phyloP scores from a whole-genome alignment of 148 eudicot species.

The Agrostemma githago region DNA sequence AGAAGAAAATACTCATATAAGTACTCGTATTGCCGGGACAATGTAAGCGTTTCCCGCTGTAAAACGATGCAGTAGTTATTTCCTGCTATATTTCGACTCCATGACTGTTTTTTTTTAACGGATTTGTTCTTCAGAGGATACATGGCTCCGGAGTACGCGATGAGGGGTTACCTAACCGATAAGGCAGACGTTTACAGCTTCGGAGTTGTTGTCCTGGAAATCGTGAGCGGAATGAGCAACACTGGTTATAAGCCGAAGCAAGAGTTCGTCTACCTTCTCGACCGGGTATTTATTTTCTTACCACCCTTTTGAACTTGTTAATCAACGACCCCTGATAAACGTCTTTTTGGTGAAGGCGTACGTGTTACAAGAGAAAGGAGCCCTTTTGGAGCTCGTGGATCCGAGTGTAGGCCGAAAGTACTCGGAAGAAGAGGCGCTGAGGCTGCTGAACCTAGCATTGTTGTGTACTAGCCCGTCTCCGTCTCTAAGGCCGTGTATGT shows the following conservation, averaged over 20 bases:
- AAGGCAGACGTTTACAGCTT: slow-evolving; percentile 87
- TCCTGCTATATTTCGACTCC: not conserved
- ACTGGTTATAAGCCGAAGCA: slow-evolving; percentile 67
- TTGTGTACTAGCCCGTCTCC: slow-evolving; percentile 67
- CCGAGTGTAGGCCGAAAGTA: slow-evolving; percentile 49
- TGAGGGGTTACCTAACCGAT: slow-evolving; percentile 73
- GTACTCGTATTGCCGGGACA: slow-evolving; percentile 72
- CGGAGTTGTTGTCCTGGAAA: slow-evolving; percentile 71
- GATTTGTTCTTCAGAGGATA: slow-evolving; percentile 50
- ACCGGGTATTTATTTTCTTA: slow-evolving; percentile 62
- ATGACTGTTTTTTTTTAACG: not conserved
- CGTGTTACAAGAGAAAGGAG: slow-evolving; percentile 76
- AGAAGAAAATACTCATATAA: slow-evolving; percentile 69
- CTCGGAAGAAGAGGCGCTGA: slow-evolving; percentile 45
- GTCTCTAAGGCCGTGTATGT: slow-evolving; percentile 67
- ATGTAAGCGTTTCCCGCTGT: slow-evolving; percentile 34
- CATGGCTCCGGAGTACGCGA: slow-evolving; percentile 84
- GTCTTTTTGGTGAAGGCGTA: slow-evolving; percentile 63
- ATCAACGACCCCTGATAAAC: not conserved
- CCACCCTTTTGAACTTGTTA: too few species aligned
- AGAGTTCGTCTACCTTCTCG: slow-evolving; percentile 85
- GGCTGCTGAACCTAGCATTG: slow-evolving; percentile 48
- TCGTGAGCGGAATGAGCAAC: slow-evolving; percentile 79
- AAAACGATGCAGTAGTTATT: not conserved
- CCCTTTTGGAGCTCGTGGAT: slow-evolving; percentile 67